Percentiles rank a stretch among this genome's conserved stretches.
Conservation (phyloP, 2,329 filamentous ascomycete species). For the Trichophyton simii region DNA sequence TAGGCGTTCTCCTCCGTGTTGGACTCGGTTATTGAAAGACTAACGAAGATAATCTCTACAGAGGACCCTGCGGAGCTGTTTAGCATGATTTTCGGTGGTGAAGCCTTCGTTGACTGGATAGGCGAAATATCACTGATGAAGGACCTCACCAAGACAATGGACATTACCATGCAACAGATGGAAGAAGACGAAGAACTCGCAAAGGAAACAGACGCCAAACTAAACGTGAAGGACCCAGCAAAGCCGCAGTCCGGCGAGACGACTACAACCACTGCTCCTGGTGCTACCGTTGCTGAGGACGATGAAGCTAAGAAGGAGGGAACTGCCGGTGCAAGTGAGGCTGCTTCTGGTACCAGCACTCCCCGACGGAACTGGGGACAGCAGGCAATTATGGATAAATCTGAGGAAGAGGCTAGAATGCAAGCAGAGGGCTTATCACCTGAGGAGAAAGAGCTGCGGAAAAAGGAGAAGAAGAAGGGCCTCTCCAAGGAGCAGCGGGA, state of each 20-base stretch:
- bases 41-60: conserved; percentile 20
- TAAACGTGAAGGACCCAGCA: conserved; percentile 20
- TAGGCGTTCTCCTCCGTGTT: conserved; percentile 20
- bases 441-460: conserved; percentile 62
- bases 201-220: conserved; percentile 39
- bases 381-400: conserved; percentile 76
- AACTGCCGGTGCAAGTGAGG: conserved; percentile 8
- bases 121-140: conserved; percentile 98
- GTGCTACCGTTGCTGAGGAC: not conserved
- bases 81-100: conserved; percentile 93
- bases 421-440: conserved; percentile 53
- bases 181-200: conserved; percentile 50
- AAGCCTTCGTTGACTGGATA: conserved; percentile 91
- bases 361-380: conserved; percentile 54
- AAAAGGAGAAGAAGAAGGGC: conserved; percentile 78
- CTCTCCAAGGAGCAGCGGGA: conserved; percentile 87
- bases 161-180: conserved; percentile 76
- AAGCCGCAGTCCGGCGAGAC: not conserved
- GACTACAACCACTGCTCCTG: not conserved
- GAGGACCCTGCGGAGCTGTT: conserved; percentile 96
- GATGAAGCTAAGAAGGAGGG: not conserved
- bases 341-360: conserved; percentile 33
- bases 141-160: conserved; percentile 94
- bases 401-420: conserved; percentile 61
- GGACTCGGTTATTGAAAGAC: not conserved